Conservation (phyloP, 2,329 filamentous ascomycete genomes). For the Calonectria fujianensis region DNA sequence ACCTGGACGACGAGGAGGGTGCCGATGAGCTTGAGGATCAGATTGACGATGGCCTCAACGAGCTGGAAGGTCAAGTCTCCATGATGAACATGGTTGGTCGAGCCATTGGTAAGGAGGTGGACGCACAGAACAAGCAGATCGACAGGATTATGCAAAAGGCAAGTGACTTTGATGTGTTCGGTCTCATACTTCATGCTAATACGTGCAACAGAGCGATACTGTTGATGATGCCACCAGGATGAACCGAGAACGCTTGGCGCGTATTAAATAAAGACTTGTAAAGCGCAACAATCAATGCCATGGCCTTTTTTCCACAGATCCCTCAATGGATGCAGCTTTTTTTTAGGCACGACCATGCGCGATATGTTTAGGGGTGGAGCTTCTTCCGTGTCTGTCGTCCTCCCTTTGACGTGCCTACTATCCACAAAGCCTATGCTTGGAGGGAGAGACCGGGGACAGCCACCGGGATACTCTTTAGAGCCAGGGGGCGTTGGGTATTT, state of each 20-base stretch:
- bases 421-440: neutral
- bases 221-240: slow-evolving; percentile 88
- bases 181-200: slow-evolving; percentile 55
- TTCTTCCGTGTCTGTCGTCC: slow-evolving; percentile 7
- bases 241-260: slow-evolving; percentile 83
- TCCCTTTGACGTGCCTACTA: neutral
- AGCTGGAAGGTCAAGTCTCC: slow-evolving; percentile 82
- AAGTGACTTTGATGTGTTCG: slow-evolving; percentile 50
- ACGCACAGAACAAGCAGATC: slow-evolving; percentile 84
- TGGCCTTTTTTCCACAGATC: neutral
- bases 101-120: slow-evolving; percentile 84
- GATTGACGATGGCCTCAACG: slow-evolving; percentile 76
- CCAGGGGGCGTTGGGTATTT: neutral
- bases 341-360: slow-evolving; percentile 18
- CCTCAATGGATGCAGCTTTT: neutral
- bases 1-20: slow-evolving; percentile 83
- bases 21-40: slow-evolving; percentile 67
- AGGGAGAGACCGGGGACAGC: neutral
- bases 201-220: slow-evolving; percentile 79
- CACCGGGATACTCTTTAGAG: slow-evolving; percentile 3
- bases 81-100: slow-evolving; percentile 83
- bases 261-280: slow-evolving; percentile 66
- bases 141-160: slow-evolving; percentile 87
- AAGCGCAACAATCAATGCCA: slow-evolving; percentile 5
- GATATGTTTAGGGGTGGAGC: slow-evolving; percentile 10